Evolutionary conservation across 2,329 filamentous ascomycete genomes (phyloP).

Genomic region (Fusarium sp.): DNA sequence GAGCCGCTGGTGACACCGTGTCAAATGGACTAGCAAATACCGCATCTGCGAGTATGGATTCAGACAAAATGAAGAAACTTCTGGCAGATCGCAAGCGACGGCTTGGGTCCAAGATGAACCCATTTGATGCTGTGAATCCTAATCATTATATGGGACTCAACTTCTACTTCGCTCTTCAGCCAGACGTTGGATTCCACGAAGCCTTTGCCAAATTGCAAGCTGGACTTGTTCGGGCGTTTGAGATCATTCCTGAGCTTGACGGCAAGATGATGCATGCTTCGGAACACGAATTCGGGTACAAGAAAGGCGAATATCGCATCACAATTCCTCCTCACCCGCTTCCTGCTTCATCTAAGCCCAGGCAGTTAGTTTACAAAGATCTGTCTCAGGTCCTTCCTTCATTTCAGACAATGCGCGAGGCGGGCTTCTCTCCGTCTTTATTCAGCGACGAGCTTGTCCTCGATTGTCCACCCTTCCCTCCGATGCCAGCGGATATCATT

Average conservation of each 20-base stretch:
- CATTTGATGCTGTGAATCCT: constrained; percentile 10
- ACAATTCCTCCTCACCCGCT: background rate
- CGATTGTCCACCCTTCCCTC: background rate
- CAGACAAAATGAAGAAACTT: background rate
- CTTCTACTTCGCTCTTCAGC: constrained; percentile 7
- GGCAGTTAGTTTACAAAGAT: constrained; percentile 5
- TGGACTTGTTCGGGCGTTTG: background rate
- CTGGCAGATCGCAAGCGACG: constrained; percentile 3
- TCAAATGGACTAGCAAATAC: accelerated
- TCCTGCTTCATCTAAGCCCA: background rate
- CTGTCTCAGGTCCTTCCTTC: constrained; percentile 2
- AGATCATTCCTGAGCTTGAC: constrained; percentile 9
- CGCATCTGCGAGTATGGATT: background rate
- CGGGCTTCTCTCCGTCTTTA: constrained; percentile 1
- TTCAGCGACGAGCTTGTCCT: constrained; percentile 1
- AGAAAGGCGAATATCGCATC: constrained; percentile 8
- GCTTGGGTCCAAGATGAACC: constrained; percentile 6
- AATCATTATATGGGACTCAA: constrained; percentile 21
- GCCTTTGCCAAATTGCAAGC: background rate
- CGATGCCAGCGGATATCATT: constrained; percentile 6
- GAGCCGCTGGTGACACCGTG: accelerated
- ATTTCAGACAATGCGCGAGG: background rate
- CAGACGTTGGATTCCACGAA: background rate
- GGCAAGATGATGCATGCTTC: constrained; percentile 17
- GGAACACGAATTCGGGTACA: constrained; percentile 7